Evolutionary conservation across 2,329 filamentous ascomycete genomes (phyloP).

Genomic region (Tothia fuscella): DNA sequence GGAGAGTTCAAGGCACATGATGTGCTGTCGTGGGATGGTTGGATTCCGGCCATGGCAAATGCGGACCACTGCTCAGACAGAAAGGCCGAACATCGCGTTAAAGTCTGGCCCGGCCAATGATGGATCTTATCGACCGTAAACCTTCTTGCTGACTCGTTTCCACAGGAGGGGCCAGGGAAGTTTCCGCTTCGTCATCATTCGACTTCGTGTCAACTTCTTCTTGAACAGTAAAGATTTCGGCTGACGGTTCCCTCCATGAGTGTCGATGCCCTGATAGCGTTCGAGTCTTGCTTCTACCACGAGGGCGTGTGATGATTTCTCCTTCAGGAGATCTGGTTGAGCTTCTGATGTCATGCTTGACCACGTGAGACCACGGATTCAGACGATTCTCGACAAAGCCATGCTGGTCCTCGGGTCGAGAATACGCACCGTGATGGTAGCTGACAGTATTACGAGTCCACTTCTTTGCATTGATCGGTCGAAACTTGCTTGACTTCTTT

Average conservation of each 20-base stretch:
- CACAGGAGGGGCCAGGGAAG: too few species aligned
- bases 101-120: too few species aligned
- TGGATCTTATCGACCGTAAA: too few species aligned
- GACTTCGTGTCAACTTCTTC: too few species aligned
- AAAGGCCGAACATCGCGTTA: too few species aligned
- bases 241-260: constrained; percentile 7
- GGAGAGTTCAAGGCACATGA: too few species aligned
- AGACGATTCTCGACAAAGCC: constrained; percentile 1
- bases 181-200: too few species aligned
- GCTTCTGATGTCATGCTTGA: background rate
- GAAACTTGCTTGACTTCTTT: constrained; percentile 8
- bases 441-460: background rate
- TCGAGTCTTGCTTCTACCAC: background rate
- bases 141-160: too few species aligned
- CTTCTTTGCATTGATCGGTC: background rate
- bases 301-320: background rate
- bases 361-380: constrained; percentile 5
- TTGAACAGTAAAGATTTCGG: constrained; percentile 4
- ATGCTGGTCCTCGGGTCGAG: constrained; percentile 2
- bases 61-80: too few species aligned
- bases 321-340: background rate
- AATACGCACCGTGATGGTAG: constrained; percentile 3
- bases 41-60: too few species aligned
- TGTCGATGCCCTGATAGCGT: constrained; percentile 7
- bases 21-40: too few species aligned